A percentile compares a stretch with the other conserved stretches of the same genome.
These are phyloP conservation scores for Boeremia exigua DNA, from an alignment of 2,329 filamentous ascomycete species.

Conservation along the genomic window DNA sequence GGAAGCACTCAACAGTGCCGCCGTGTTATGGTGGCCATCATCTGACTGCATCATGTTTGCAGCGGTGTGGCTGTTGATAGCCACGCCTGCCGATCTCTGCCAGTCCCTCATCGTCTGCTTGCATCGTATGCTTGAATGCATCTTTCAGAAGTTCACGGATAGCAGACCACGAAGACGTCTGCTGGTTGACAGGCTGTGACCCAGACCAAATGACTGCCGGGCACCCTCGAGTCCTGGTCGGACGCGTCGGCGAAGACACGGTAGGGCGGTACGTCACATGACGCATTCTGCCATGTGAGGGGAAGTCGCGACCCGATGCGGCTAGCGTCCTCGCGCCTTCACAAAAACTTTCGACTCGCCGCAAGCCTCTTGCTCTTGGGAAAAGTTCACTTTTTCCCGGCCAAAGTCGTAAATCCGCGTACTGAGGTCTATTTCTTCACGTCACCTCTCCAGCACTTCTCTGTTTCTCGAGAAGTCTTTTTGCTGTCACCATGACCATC, in stretches of 20 bases:
- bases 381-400: conserved; percentile 63
- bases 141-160: too few species aligned
- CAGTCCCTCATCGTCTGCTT: too few species aligned
- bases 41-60: not conserved
- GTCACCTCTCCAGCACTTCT: conserved; percentile 29
- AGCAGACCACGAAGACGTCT: too few species aligned
- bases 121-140: too few species aligned
- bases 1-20: not conserved
- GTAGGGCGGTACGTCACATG: conserved; percentile 7
- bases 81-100: too few species aligned
- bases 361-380: conserved; percentile 52
- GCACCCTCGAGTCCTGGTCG: not conserved
- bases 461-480: conserved; percentile 40
- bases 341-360: conserved; percentile 34
- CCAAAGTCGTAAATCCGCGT: conserved; percentile 47
- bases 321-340: conserved; percentile 15
- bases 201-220: not conserved
- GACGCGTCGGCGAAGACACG: conserved; percentile 4
- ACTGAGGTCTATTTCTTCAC: conserved; percentile 44
- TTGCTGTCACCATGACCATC: conserved; percentile 68
- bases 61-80: not conserved
- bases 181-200: too few species aligned
- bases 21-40: not conserved
- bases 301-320: conserved; percentile 4
- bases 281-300: not conserved